phyloP scores from a whole-genome alignment of 1,139 yeast genomes.

The Lodderomyces orthopsilosis region DNA sequence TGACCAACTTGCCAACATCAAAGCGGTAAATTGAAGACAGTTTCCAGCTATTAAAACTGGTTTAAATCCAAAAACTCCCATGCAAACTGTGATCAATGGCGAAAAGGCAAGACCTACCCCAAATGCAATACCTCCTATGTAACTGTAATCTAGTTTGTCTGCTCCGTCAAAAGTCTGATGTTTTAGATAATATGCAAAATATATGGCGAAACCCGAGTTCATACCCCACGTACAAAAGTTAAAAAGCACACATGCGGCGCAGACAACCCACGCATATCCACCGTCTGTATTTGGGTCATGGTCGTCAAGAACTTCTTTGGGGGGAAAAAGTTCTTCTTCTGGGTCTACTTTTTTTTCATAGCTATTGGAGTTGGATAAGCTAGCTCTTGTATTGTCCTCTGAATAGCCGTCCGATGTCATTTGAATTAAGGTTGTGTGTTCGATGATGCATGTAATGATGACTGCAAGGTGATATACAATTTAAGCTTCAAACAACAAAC shows the following conservation, averaged over 20 bases:
- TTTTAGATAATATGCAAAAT: constrained; percentile 43
- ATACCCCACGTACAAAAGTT: constrained; percentile 47
- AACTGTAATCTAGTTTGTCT: constrained; percentile 37
- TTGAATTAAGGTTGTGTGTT: not conserved
- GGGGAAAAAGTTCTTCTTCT: constrained; percentile 4
- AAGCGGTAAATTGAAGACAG: constrained; percentile 47
- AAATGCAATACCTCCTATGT: constrained; percentile 39
- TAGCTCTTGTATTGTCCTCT: not conserved
- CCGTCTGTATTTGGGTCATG: constrained; percentile 26
- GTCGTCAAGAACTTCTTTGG: constrained; percentile 4
- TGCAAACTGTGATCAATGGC: constrained; percentile 41
- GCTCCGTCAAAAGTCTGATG: constrained; percentile 39
- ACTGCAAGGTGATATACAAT: not conserved
- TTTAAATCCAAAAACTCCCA: constrained; percentile 40
- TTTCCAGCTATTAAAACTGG: constrained; percentile 40
- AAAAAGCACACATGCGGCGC: constrained; percentile 38
- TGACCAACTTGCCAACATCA: constrained; percentile 54
- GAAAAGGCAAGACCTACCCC: constrained; percentile 34
- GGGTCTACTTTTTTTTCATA: not conserved
- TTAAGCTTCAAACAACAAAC: not conserved
- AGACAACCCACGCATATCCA: constrained; percentile 51
- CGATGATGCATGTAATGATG: not conserved
- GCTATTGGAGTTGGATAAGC: not conserved
- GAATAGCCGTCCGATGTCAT: constrained; percentile 1
- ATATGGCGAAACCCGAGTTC: constrained; percentile 54